A percentile compares a stretch with the other conserved stretches of the same genome.
Evolutionary conservation across 768 basidiomycete genomes (phyloP).

Genomic region (Rhizopogon roseolus): DNA sequence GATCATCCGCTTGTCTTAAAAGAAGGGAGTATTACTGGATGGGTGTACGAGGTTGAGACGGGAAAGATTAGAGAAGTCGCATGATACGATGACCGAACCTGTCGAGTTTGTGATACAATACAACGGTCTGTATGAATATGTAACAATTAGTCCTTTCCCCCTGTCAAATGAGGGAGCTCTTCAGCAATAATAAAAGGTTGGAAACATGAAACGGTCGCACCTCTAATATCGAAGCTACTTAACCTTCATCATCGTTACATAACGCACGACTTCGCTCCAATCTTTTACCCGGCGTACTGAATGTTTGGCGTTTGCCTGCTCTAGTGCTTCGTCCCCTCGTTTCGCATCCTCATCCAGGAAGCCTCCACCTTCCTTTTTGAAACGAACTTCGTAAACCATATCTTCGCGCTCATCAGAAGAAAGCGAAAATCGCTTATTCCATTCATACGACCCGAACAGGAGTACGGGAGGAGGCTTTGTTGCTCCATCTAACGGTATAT

Average conservation of each 20-base stretch:
- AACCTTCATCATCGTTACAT: not conserved
- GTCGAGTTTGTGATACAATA: not conserved
- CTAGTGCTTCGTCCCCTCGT: conserved; percentile 28
- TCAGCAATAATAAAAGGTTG: not conserved
- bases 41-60: conserved; percentile 61
- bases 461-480: conserved; percentile 47
- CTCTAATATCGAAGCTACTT: not conserved
- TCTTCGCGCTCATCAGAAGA: conserved; percentile 42
- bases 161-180: not conserved
- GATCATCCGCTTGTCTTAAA: conserved; percentile 50
- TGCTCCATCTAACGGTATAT: conserved; percentile 11
- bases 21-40: conserved; percentile 54
- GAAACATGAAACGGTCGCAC: not conserved
- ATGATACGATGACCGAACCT: not conserved
- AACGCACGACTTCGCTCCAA: conserved; percentile 51
- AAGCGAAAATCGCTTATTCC: conserved; percentile 60
- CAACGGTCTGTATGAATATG: not conserved
- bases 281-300: conserved; percentile 46
- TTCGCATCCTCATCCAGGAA: conserved; percentile 51
- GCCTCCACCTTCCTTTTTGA: conserved; percentile 42
- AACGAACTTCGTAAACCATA: conserved; percentile 47
- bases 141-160: not conserved
- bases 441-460: conserved; percentile 72
- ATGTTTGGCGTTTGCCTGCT: conserved; percentile 39
- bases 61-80: conserved; percentile 42